These are phyloP conservation scores for Fusarium drepaniforme DNA, from an alignment of 2,329 filamentous ascomycete genomes.

Conservation along the genomic window DNA sequence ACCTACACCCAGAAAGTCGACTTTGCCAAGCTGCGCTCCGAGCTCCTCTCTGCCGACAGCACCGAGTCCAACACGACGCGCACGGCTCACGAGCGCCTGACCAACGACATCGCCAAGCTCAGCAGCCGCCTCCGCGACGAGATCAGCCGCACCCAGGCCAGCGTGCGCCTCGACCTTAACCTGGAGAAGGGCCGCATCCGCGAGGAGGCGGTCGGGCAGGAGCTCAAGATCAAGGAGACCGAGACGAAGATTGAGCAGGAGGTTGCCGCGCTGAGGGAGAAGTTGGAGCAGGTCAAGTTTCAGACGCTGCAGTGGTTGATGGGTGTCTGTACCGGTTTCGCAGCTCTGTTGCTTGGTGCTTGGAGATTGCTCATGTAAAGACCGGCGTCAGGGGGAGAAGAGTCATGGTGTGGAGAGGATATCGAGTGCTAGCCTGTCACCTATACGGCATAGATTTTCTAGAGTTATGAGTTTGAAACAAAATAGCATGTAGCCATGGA, in stretches of 20 bases:
- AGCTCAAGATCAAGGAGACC: conserved; percentile 98
- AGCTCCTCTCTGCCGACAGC: conserved; percentile 91
- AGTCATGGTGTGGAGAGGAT: not conserved
- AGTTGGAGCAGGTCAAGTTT: conserved; percentile 97
- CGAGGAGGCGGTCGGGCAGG: conserved; percentile 95
- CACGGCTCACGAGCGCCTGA: conserved; percentile 89
- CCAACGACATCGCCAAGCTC: conserved; percentile 94
- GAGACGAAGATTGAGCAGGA: conserved; percentile 99
- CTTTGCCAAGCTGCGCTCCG: conserved; percentile 95
- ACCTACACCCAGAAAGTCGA: conserved; percentile 93
- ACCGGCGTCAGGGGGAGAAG: not conserved
- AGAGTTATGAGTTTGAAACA: conserved; percentile 26
- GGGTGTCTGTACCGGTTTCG: conserved; percentile 80
- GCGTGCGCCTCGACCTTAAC: conserved; percentile 91
- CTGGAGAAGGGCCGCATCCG: conserved; percentile 96
- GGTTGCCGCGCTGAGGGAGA: conserved; percentile 88
- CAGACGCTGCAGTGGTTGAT: conserved; percentile 98
- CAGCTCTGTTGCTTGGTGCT: conserved; percentile 75
- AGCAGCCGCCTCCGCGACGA: conserved; percentile 92
- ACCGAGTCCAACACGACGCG: conserved; percentile 91
- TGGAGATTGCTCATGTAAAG: conserved; percentile 76
- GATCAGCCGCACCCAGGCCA: conserved; percentile 93
- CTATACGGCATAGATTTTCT: conserved; percentile 39
- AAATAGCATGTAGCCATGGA: not conserved
- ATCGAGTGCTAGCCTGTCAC: conserved; percentile 29